These are phyloP conservation scores for Trichomonas gallinae DNA, from an alignment of 208 protist species.

Conservation along the genomic window DNA sequence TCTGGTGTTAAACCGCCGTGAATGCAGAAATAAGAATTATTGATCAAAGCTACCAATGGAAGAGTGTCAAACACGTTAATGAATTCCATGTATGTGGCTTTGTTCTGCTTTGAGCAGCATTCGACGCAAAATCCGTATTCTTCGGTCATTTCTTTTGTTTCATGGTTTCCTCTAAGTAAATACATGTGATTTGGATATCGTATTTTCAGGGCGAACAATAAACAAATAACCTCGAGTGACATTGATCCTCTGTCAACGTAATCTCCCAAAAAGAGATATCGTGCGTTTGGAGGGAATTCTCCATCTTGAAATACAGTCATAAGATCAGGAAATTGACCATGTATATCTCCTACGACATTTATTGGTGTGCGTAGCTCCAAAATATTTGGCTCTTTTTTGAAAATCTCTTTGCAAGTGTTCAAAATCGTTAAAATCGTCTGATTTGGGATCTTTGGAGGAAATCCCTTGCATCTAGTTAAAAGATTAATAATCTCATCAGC, in stretches of 20 bases:
- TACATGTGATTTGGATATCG: not conserved
- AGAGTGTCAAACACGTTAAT: not conserved
- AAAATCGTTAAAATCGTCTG: not conserved
- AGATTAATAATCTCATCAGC: not conserved
- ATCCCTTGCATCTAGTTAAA: not conserved
- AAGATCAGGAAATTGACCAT: slow-evolving; percentile 20
- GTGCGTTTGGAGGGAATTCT: not conserved
- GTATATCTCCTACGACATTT: not conserved
- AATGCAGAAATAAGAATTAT: not conserved
- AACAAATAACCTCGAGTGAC: not conserved
- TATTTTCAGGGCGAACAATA: not conserved
- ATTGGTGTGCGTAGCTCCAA: not conserved
- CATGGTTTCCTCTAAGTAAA: not conserved
- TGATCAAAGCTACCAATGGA: not conserved
- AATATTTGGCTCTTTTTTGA: not conserved
- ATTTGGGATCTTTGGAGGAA: not conserved
- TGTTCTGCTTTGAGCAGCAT: not conserved
- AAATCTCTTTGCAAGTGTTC: not conserved
- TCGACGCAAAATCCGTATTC: not conserved
- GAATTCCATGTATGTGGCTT: not conserved
- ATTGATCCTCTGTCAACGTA: not conserved
- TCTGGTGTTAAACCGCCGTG: not conserved
- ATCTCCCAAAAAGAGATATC: not conserved
- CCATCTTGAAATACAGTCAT: not conserved
- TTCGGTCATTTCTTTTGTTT: slow-evolving; percentile 4